Evolutionary conservation across 257 asterid species (phyloP).

Genomic region (Solanum neorickii): DNA sequence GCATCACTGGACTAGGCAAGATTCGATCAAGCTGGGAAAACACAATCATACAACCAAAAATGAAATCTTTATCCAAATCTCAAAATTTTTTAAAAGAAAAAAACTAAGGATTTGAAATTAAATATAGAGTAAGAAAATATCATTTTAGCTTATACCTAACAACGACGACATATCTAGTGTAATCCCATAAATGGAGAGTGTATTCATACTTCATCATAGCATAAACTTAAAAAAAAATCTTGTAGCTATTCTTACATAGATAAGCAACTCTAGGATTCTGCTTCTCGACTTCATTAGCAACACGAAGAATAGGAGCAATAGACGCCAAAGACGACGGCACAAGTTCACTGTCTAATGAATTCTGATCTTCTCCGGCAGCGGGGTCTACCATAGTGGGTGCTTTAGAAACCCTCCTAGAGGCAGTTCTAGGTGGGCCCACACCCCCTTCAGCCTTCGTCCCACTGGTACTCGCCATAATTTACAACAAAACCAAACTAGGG

Average conservation of each 20-base stretch:
- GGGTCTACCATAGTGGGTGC: constrained; percentile 60
- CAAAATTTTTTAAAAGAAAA: not conserved
- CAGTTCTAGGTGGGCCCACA: constrained; percentile 49
- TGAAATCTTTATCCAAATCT: not conserved
- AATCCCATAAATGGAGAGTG: not conserved
- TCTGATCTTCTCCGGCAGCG: constrained; percentile 35
- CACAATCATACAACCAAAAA: not conserved
- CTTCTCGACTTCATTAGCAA: constrained; percentile 73
- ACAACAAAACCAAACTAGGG: not conserved
- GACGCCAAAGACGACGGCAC: constrained; percentile 87
- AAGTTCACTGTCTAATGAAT: constrained; percentile 70
- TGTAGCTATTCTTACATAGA: constrained; percentile 41
- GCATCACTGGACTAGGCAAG: too few relatives aligned
- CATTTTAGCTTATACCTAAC: not conserved
- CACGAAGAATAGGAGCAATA: constrained; percentile 87
- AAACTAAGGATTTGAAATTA: not conserved
- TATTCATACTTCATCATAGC: not conserved
- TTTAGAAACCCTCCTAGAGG: constrained; percentile 45
- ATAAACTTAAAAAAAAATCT: not conserved
- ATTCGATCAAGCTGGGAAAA: not conserved
- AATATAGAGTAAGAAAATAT: not conserved
- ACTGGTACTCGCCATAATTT: constrained; percentile 79
- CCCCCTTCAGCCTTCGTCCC: constrained; percentile 58
- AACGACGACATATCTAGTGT: not conserved
- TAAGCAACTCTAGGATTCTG: constrained; percentile 67